Percentiles rank a stretch among this genome's conserved stretches.
Conservation (phyloP, 345 rosid genomes). For the Firmiana major region DNA sequence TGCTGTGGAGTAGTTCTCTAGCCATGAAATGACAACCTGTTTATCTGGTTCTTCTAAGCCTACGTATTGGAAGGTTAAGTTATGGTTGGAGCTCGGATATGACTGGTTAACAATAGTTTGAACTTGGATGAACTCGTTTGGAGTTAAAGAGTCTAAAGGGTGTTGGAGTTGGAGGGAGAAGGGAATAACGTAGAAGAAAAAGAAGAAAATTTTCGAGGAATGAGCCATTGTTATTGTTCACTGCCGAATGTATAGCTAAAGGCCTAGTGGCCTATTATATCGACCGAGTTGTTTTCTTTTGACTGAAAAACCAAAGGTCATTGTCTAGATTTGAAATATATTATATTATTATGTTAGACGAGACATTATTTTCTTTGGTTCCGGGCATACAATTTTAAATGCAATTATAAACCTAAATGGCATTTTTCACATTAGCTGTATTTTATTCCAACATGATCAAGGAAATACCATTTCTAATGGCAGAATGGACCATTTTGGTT, state of each 20-base stretch:
- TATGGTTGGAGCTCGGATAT: constrained; percentile 6
- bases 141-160: constrained; percentile 32
- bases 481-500: too few relatives aligned
- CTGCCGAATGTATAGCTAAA: not conserved
- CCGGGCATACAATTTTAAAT: too few relatives aligned
- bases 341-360: too few relatives aligned
- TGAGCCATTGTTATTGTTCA: constrained; percentile 9
- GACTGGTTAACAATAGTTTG: constrained; percentile 8
- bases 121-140: constrained; percentile 19
- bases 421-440: too few relatives aligned
- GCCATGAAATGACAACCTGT: constrained; percentile 24
- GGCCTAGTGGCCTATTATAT: too few relatives aligned
- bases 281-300: too few relatives aligned
- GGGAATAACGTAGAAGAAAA: not conserved
- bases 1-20: constrained; percentile 1
- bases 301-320: too few relatives aligned
- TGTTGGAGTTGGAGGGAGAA: constrained; percentile 17
- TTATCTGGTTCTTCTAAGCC: constrained; percentile 41
- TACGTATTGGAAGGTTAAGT: constrained; percentile 28
- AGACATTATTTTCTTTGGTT: too few relatives aligned
- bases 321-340: too few relatives aligned
- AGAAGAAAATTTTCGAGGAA: not conserved
- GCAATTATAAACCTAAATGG: too few relatives aligned
- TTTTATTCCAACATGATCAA: too few relatives aligned
- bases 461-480: too few relatives aligned